These are phyloP conservation scores for Gossypium schwendimanii DNA, from an alignment of 441 rosid genomes.

Conservation along the genomic window DNA sequence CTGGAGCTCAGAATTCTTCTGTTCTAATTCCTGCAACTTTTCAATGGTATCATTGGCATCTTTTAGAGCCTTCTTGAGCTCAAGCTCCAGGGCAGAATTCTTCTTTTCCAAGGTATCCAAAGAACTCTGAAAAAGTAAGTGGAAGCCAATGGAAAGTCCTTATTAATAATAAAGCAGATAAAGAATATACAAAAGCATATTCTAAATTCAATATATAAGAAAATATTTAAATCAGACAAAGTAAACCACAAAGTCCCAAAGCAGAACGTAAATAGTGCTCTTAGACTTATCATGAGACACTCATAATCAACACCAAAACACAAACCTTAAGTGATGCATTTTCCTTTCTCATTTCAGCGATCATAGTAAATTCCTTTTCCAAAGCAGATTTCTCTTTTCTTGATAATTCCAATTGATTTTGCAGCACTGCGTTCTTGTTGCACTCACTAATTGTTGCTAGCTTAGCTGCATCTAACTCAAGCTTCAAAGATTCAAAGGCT, in stretches of 20 bases:
- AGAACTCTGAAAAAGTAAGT: constrained; percentile 40
- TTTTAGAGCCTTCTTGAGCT: constrained; percentile 56
- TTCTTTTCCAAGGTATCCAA: constrained; percentile 59
- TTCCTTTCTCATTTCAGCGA: constrained; percentile 68
- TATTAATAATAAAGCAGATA: neutral
- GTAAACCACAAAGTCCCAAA: neutral
- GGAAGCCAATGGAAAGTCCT: neutral
- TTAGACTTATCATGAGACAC: neutral
- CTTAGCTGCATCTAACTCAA: constrained; percentile 89
- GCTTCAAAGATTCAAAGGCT: constrained; percentile 62
- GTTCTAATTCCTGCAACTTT: constrained; percentile 64
- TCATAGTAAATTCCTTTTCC: constrained; percentile 57
- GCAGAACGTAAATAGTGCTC: neutral
- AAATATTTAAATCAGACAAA: neutral
- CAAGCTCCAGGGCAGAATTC: constrained; percentile 62
- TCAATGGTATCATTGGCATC: constrained; percentile 39
- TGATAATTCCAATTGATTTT: constrained; percentile 69
- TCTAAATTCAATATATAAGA: neutral
- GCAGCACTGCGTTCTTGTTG: constrained; percentile 79
- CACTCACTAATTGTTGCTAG: constrained; percentile 81
- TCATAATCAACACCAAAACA: constrained; percentile 5
- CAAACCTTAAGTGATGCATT: constrained; percentile 67
- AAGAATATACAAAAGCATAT: neutral
- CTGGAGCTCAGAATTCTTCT: constrained; percentile 63
- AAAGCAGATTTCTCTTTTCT: constrained; percentile 68